phyloP scores from a whole-genome alignment of 257 asterid species.

The Nicotiana undulata region DNA sequence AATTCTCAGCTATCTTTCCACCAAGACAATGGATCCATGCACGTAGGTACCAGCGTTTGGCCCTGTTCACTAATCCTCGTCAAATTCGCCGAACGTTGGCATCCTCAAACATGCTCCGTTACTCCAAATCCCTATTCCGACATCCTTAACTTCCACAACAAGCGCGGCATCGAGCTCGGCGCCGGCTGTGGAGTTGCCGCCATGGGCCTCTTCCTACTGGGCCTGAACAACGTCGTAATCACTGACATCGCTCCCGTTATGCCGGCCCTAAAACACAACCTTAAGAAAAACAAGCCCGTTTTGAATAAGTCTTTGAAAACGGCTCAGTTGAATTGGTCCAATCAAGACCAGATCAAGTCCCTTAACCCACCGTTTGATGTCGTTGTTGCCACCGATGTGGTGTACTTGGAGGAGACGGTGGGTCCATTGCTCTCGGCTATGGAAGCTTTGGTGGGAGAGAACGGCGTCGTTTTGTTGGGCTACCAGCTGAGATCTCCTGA shows the following conservation, averaged over 20 bases:
- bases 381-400: conserved; percentile 83
- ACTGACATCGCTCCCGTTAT: conserved; percentile 95
- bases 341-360: conserved; percentile 47
- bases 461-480: conserved; percentile 79
- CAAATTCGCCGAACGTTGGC: conserved; percentile 95
- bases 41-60: conserved; percentile 98
- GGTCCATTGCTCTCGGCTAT: conserved; percentile 56
- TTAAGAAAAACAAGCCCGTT: conserved; percentile 67
- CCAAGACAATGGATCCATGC: conserved; percentile 95
- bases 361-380: conserved; percentile 66
- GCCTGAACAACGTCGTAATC: conserved; percentile 60
- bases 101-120: conserved; percentile 35
- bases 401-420: conserved; percentile 86
- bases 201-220: conserved; percentile 73
- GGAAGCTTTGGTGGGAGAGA: conserved; percentile 58
- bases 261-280: conserved; percentile 85
- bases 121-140: conserved; percentile 59
- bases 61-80: conserved; percentile 83
- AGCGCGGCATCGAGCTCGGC: conserved; percentile 80
- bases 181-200: conserved; percentile 87
- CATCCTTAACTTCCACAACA: conserved; percentile 56
- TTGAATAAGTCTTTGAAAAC: conserved; percentile 51
- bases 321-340: conserved; percentile 74
- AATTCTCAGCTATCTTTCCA: conserved; percentile 58
- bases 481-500: conserved; percentile 88